These are phyloP conservation scores for Cryptosporidium ubiquitum DNA, from an alignment of 169 alveolate species.

Conservation along the genomic window DNA sequence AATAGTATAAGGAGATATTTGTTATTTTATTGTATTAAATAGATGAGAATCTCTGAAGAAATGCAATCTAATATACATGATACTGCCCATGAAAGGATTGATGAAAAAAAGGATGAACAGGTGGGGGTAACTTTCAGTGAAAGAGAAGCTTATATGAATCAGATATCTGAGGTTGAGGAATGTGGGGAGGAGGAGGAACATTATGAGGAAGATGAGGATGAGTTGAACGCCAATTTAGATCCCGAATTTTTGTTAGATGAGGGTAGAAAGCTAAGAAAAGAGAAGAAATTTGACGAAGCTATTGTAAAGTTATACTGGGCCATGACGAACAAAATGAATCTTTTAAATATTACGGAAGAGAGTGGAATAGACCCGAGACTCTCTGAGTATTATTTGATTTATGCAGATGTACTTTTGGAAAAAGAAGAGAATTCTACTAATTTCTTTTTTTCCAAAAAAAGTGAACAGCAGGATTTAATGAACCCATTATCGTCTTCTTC, in stretches of 20 bases:
- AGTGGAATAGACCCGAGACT: constrained; percentile 72
- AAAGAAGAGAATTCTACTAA: constrained; percentile 66
- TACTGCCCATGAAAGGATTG: background rate
- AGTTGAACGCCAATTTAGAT: constrained; percentile 26
- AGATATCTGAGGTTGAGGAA: constrained; percentile 2
- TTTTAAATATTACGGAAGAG: constrained; percentile 29
- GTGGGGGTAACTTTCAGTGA: constrained; percentile 25
- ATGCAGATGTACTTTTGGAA: constrained; percentile 55
- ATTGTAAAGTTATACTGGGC: constrained; percentile 69
- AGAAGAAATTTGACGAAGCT: constrained; percentile 44
- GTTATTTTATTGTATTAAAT: background rate
- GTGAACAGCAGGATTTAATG: background rate
- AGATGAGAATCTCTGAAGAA: background rate
- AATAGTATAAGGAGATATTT: background rate
- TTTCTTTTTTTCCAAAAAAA: constrained; percentile 20
- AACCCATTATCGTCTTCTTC: background rate
- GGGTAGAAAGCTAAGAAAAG: constrained; percentile 48
- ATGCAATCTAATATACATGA: background rate
- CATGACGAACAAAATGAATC: constrained; percentile 56
- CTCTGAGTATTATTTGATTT: constrained; percentile 42
- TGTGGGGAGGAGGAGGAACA: background rate
- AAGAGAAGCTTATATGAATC: constrained; percentile 2
- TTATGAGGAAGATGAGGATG: constrained; percentile 57
- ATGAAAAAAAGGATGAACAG: background rate
- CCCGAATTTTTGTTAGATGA: constrained; percentile 52